phyloP scores from a whole-genome alignment of 148 eudicot species.

The Fallopia convolvulus region DNA sequence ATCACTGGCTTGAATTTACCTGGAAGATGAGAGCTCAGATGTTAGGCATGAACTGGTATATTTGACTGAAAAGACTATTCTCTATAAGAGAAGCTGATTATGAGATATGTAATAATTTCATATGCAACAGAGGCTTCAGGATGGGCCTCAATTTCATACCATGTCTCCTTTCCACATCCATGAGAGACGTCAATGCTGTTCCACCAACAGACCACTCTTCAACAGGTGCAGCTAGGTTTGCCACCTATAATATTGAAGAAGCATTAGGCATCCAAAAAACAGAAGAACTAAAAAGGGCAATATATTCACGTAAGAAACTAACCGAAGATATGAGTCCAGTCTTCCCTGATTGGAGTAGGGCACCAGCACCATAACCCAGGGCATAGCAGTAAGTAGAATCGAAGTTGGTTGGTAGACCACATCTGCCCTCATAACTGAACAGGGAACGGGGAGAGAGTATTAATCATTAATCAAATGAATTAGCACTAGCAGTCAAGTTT shows the following conservation, averaged over 20 bases:
- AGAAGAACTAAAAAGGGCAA: neutral
- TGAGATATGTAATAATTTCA: no score
- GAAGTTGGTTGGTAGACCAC: conserved; percentile 95
- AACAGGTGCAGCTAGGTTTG: conserved; percentile 89
- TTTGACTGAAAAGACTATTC: neutral
- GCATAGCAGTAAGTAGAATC: conserved; percentile 95
- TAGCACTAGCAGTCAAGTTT: neutral
- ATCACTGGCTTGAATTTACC: conserved; percentile 99
- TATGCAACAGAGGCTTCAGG: neutral
- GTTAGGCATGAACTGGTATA: neutral
- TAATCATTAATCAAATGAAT: neutral
- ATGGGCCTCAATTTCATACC: conserved; percentile 30
- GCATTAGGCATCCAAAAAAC: neutral
- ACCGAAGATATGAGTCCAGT: conserved; percentile 96
- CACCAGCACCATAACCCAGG: conserved; percentile 93
- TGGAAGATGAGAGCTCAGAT: conserved; percentile 28
- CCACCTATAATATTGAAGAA: conserved; percentile 50
- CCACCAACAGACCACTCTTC: conserved; percentile 99
- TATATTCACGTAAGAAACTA: conserved; percentile 13
- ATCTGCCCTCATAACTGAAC: conserved; percentile 86
- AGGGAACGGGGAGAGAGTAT: neutral
- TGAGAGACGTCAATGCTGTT: conserved; percentile 87
- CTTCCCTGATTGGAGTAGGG: conserved; percentile 79
- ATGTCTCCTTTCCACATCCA: conserved; percentile 99
- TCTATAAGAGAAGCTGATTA: neutral